Evolutionary conservation across 805 yeast species (phyloP).

Genomic region (Zygoascus tannicola): DNA sequence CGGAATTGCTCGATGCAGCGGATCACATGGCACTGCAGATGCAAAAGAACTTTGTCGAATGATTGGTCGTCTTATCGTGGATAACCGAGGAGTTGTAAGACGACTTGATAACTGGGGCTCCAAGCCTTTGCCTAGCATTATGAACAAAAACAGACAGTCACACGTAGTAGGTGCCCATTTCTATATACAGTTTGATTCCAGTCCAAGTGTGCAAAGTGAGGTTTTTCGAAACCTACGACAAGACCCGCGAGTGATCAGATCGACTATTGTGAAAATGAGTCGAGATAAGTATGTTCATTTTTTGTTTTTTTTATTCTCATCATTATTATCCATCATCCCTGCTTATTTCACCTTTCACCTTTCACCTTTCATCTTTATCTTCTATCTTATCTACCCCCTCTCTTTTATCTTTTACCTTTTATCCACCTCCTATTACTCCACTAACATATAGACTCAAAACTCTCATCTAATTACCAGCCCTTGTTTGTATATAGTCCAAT

Average conservation of each 20-base stretch:
- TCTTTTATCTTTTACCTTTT: no score
- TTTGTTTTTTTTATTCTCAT: no score
- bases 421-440: no score
- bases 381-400: no score
- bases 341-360: no score
- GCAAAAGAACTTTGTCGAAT: slow-evolving; percentile 60
- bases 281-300: slow-evolving; percentile 14
- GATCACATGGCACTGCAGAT: slow-evolving; percentile 43
- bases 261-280: slow-evolving; percentile 50
- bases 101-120: slow-evolving; percentile 72
- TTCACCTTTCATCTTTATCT: no score
- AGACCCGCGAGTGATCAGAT: slow-evolving; percentile 87
- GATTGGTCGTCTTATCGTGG: slow-evolving; percentile 71
- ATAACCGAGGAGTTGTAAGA: slow-evolving; percentile 91
- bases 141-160: slow-evolving; percentile 76
- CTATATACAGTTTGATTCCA: slow-evolving; percentile 75
- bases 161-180: slow-evolving; percentile 90
- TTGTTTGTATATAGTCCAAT: not conserved
- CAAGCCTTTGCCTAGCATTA: slow-evolving; percentile 66
- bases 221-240: slow-evolving; percentile 66
- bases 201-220: slow-evolving; percentile 79
- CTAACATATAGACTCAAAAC: not conserved
- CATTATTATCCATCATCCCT: no score
- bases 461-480: not conserved
- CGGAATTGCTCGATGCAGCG: slow-evolving; percentile 76